A percentile compares a stretch with the other conserved stretches of the same genome.
Evolutionary conservation across 257 asterid genomes (phyloP).

Genomic region (Solanum rostratum): DNA sequence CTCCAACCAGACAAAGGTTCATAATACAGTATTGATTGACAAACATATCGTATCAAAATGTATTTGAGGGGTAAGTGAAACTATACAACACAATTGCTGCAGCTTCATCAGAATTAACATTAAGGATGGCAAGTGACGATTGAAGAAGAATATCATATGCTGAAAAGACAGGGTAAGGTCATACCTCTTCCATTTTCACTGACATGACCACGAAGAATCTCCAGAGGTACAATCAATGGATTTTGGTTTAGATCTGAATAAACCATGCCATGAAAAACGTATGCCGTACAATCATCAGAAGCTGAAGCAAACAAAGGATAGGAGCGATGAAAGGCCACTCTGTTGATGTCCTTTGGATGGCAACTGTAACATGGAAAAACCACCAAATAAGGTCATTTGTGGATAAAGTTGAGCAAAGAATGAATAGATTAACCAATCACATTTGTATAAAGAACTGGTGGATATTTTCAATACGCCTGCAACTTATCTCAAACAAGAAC

Average conservation of each 20-base stretch:
- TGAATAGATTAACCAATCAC: not conserved
- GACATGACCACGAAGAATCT: constrained; percentile 85
- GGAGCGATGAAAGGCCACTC: constrained; percentile 76
- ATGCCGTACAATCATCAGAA: constrained; percentile 89
- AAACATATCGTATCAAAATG: not conserved
- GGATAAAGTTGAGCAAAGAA: not conserved
- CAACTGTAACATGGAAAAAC: constrained; percentile 35
- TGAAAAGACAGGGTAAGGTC: not conserved
- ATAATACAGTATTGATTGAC: not conserved
- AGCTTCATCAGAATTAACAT: not conserved
- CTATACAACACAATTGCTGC: not conserved
- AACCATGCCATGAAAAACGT: constrained; percentile 87
- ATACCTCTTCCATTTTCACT: constrained; percentile 74
- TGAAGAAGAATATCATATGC: not conserved
- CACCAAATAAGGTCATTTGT: not conserved
- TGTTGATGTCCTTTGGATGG: constrained; percentile 70
- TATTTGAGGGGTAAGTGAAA: not conserved
- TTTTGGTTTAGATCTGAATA: constrained; percentile 87
- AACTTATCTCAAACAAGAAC: not conserved
- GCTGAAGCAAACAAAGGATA: constrained; percentile 86
- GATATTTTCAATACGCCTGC: not conserved
- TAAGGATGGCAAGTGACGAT: not conserved
- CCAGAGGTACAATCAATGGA: constrained; percentile 78
- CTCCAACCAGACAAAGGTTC: not conserved
- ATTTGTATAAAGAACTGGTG: not conserved